Conservation (phyloP, 2,329 filamentous ascomycete genomes). For the Cadophora gregata region DNA sequence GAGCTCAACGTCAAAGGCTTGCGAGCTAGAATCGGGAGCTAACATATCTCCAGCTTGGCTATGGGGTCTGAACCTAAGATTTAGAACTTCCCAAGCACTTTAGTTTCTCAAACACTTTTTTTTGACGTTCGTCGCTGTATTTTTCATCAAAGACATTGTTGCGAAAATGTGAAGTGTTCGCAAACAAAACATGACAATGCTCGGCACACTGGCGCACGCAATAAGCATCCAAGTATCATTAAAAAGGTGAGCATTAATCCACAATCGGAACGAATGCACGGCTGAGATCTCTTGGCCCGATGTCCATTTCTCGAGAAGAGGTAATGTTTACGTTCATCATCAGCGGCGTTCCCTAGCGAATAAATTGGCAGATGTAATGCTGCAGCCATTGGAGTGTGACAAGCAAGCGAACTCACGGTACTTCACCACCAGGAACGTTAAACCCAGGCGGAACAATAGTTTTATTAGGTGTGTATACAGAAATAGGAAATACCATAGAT, state of each 20-base stretch:
- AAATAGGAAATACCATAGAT: too few species aligned
- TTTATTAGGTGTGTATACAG: too few species aligned
- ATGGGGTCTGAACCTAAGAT: background rate
- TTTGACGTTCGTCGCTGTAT: background rate
- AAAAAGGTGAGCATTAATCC: background rate
- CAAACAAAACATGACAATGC: background rate
- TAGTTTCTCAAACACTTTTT: background rate
- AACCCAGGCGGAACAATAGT: too few species aligned
- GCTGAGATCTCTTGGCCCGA: background rate
- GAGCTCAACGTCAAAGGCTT: background rate
- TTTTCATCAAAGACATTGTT: background rate
- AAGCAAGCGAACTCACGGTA: constrained; percentile 3
- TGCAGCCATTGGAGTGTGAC: constrained; percentile 5
- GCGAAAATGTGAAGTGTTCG: constrained; percentile 3
- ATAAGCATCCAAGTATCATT: background rate
- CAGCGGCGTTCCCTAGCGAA: background rate
- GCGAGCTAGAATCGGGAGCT: background rate
- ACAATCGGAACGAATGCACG: background rate
- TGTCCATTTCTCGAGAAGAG: background rate
- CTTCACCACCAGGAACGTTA: too few species aligned
- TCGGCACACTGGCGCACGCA: background rate
- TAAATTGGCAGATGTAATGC: constrained; percentile 21
- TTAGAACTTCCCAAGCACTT: background rate
- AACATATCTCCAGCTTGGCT: background rate
- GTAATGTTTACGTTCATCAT: background rate